phyloP scores from a whole-genome alignment of 2,329 filamentous ascomycete species.

The Phoma sp. region DNA sequence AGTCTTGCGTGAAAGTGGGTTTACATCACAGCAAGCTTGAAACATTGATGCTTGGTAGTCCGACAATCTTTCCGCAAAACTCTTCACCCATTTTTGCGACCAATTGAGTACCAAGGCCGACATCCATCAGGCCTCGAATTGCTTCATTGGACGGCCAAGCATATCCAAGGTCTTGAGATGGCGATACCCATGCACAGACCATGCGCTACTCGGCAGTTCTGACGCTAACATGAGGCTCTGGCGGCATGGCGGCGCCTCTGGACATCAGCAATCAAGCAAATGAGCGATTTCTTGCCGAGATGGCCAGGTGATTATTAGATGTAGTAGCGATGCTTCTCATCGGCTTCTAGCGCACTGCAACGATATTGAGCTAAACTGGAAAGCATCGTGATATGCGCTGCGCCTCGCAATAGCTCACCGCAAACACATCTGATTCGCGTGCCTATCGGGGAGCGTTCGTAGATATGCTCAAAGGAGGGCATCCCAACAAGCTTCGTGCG shows the following conservation, averaged over 20 bases:
- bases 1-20: slow-evolving; percentile 6
- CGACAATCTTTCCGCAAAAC: slow-evolving; percentile 24
- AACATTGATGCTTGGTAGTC: slow-evolving; percentile 18
- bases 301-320: not conserved
- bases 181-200: slow-evolving; percentile 7
- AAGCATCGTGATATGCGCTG: slow-evolving; percentile 6
- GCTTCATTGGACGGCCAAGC: slow-evolving; percentile 21
- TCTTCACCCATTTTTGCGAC: slow-evolving; percentile 4
- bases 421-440: not conserved
- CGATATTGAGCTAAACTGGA: not conserved
- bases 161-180: slow-evolving; percentile 13
- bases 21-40: slow-evolving; percentile 13
- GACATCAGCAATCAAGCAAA: slow-evolving; percentile 6
- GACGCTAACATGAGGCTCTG: slow-evolving; percentile 17
- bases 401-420: slow-evolving; percentile 1
- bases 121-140: slow-evolving; percentile 6
- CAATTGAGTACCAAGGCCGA: slow-evolving; percentile 15
- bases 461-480: too few species aligned
- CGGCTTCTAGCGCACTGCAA: slow-evolving; percentile 23
- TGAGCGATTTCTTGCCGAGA: slow-evolving; percentile 9
- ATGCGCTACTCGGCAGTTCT: slow-evolving; percentile 5
- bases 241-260: slow-evolving; percentile 4
- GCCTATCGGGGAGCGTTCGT: not conserved
- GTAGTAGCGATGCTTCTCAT: slow-evolving; percentile 14
- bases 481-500: too few species aligned